Base-by-base conservation (phyloP, 2,329 filamentous ascomycete genomes). In the Sporothrix variecibatus region DNA sequence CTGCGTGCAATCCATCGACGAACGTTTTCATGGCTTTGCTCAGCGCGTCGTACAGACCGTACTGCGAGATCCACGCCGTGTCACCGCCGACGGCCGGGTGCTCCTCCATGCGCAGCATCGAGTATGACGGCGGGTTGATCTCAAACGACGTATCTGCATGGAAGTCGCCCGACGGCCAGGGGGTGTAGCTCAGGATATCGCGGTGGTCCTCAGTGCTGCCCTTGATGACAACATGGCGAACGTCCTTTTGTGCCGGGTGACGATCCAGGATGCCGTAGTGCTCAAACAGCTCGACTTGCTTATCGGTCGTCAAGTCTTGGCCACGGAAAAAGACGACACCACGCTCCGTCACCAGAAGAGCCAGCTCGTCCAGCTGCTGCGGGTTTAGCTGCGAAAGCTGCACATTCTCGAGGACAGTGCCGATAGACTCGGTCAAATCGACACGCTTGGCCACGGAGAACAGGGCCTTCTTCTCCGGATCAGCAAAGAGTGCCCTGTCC, bases 61-160 rank as follows among this genome's bases (percentile, higher is more conserved):
- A 85, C 28, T 81, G 80, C 0, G 84, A 87, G 23, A 86, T 81
- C 85, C 85, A 86, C 1, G 84, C 83, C 1, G 85, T 87, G 73
- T 86, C 85, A 0, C 84, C 85, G 1, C 85, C 85, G 6, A 85
- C 82, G 8, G 80, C 79, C 0, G 86, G 85, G 74, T 86, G 84
- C 71, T 86, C 84, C 76, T 87, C 84, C 83, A 87, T 87, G 23
- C 85, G 81, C 12, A 87, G 79, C n/a, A 87, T 76, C 0, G 85
- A 86, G 75, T 87, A 87, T 1, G 82, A 84, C 0, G 86, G 86
- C 1, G 85, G 85, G 75, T 87, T 87, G 74, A 86, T 81, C 77
- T 87, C 85, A 75, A 86, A 87, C 0, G 83, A 85, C 1, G 85
- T 86, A 77, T 87, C 86, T 38, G 85, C 83, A 74, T 87, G 85